A percentile compares a stretch with the other conserved stretches of the same genome.
These are phyloP conservation scores for Lunularia cruciata DNA, from an alignment of 225 moss, liverwort and hornwort species.

Conservation along the genomic window DNA sequence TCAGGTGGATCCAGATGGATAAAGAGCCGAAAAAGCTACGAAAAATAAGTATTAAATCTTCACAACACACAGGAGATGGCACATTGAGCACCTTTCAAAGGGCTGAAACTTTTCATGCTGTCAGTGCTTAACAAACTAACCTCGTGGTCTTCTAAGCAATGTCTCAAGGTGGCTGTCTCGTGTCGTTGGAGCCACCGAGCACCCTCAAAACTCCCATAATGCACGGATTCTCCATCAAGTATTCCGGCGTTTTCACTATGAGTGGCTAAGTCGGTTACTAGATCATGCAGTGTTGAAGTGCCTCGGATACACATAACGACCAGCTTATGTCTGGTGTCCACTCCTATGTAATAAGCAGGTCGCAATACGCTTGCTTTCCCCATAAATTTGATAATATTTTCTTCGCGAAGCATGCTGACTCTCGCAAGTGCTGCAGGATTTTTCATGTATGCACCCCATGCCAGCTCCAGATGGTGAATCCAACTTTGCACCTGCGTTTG, in stretches of 20 bases:
- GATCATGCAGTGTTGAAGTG: slow-evolving; percentile 76
- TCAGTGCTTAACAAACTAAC: slow-evolving; percentile 33
- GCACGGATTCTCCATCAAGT: slow-evolving; percentile 74
- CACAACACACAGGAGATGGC: too few species aligned
- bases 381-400: slow-evolving; percentile 80
- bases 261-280: slow-evolving; percentile 82
- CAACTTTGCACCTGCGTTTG: slow-evolving; percentile 70
- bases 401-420: slow-evolving; percentile 81
- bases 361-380: slow-evolving; percentile 76
- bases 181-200: slow-evolving; percentile 84
- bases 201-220: slow-evolving; percentile 89
- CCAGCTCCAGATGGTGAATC: slow-evolving; percentile 80
- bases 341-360: slow-evolving; percentile 81
- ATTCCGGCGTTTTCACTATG: slow-evolving; percentile 57
- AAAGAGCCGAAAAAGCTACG: too few species aligned
- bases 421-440: slow-evolving; percentile 70
- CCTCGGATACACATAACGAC: slow-evolving; percentile 89
- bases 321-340: slow-evolving; percentile 75
- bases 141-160: slow-evolving; percentile 62
- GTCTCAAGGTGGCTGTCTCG: slow-evolving; percentile 63
- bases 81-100: too few species aligned
- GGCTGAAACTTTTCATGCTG: background rate
- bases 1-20: too few species aligned
- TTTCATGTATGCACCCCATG: slow-evolving; percentile 85
- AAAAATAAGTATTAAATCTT: too few species aligned